Evolutionary conservation across 2,329 filamentous ascomycete genomes (phyloP), one percentile per base, ranked within the genome.

Genomic region (Hypoxylon sp.): DNA sequence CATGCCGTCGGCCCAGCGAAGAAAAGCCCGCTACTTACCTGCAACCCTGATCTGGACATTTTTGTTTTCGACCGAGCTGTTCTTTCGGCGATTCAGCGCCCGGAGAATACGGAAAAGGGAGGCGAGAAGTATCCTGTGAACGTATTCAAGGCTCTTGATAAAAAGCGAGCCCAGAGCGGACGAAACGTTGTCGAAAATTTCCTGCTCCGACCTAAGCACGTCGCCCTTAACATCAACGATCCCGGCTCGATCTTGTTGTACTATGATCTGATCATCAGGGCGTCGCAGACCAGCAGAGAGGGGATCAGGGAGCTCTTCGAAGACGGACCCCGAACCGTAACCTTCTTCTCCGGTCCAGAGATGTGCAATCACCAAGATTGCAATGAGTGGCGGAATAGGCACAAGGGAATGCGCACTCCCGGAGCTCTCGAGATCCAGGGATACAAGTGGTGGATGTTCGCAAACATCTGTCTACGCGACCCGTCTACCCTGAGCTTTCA

Each of bases 401-500:
- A 36, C 1, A 23, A 11, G 4, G 19, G 7, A 6, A 34, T 34
- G 34, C 52, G 60, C 3, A 1, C 10, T 2, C 25, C 28, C 2
- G 60, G 45, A 2, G 19, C 36, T 0, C n/a, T 21, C n/a, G 38
- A 21, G 0, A n/a, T 63, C 46, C 2, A 30, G 1, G 5, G 14
- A 2, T 13, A 34, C 0, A 3, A n/a, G 2, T 59, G 53, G 61
- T 64, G 61, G 61, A 14, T 3, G 6, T 30, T 64, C 6, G 53
- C 30, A 1, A 28, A 59, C 7, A 48, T 53, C 25, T 64, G 61
- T 13, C 14, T 58, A 2, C 41, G 41, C 1, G 19, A 30, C 11
- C 14, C 25, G 1, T 3, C 6, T 1, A 17, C 38, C 0, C 28
- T 55, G 4, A 32, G 13, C 0, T 49, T 64, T 3, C 17, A 5